These are phyloP conservation scores for Auricularia sp. DNA, from an alignment of 768 basidiomycete species.

Conservation along the genomic window DNA sequence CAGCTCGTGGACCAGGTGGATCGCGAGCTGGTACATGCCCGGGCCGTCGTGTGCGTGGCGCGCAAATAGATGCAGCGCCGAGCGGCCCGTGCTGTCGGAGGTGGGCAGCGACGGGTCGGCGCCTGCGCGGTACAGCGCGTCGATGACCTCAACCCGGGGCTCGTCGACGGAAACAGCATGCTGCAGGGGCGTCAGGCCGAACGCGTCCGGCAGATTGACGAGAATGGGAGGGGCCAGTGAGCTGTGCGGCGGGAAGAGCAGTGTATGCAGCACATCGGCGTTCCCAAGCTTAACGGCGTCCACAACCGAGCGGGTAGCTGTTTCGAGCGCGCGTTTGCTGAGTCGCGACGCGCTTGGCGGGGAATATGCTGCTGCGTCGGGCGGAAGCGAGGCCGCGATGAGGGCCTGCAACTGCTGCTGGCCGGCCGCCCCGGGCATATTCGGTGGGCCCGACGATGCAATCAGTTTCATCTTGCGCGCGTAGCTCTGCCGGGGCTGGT, in stretches of 20 bases:
- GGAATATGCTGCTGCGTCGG: background rate
- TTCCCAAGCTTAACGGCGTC: constrained; percentile 42
- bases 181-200: constrained; percentile 68
- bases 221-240: constrained; percentile 38
- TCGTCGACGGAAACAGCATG: constrained; percentile 46
- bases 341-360: background rate
- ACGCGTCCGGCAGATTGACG: constrained; percentile 56
- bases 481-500: background rate
- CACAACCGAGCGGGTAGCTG: constrained; percentile 42
- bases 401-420: background rate
- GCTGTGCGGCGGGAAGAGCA: constrained; percentile 42
- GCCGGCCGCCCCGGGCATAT: background rate
- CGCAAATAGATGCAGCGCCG: constrained; percentile 16
- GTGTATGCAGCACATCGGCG: constrained; percentile 38
- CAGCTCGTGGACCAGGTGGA: constrained; percentile 61
- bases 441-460: background rate
- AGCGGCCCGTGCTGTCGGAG: constrained; percentile 32
- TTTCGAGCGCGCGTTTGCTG: constrained; percentile 20
- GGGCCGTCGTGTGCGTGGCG: constrained; percentile 18
- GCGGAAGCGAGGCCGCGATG: background rate
- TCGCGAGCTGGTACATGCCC: constrained; percentile 42
- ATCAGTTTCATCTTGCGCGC: background rate
- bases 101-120: constrained; percentile 68
- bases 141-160: constrained; percentile 53
- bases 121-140: constrained; percentile 65